Percentiles rank a stretch among this genome's conserved stretches.
Evolutionary conservation across 495 filamentous ascomycete species (phyloP).

Genomic region (Daldinia concentrica): DNA sequence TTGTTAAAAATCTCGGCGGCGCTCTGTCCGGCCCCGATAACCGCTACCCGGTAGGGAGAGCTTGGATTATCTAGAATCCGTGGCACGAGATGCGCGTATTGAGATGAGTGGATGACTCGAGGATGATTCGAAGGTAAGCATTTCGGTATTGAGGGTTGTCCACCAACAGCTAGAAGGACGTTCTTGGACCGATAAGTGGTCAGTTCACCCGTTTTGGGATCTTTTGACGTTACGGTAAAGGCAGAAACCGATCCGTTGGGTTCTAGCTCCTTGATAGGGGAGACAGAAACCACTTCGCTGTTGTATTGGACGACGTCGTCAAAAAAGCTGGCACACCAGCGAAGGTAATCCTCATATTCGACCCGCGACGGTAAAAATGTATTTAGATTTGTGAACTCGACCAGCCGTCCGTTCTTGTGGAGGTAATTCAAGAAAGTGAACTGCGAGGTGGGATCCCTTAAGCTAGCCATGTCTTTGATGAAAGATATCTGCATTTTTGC

Average conservation of each 20-base stretch:
- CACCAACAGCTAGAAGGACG: conserved; percentile 88
- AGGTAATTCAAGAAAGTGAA: conserved; percentile 98
- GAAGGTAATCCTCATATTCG: conserved; percentile 95
- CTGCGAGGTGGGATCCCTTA: conserved; percentile 85
- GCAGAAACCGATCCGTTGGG: conserved; percentile 56
- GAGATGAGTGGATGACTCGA: conserved; percentile 87
- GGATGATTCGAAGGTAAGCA: conserved; percentile 67
- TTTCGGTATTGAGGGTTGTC: conserved; percentile 78
- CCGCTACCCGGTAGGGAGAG: conserved; percentile 74
- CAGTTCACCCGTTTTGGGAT: conserved; percentile 48
- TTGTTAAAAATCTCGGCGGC: conserved; percentile 96
- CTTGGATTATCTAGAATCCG: conserved; percentile 66
- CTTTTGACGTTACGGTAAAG: conserved; percentile 57
- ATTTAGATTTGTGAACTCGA: conserved; percentile 87
- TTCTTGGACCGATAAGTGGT: conserved; percentile 67
- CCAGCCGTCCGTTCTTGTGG: conserved; percentile 76
- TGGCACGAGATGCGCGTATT: conserved; percentile 74
- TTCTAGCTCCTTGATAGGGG: conserved; percentile 51
- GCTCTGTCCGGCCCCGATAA: conserved; percentile 90
- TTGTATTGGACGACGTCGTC: conserved; percentile 79
- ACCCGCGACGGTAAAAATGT: conserved; percentile 87
- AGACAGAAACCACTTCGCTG: conserved; percentile 75
- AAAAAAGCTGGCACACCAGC: conserved; percentile 89
- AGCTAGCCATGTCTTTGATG: conserved; percentile 92
- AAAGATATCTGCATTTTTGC: conserved; percentile 98